Evolutionary conservation across 1,284 basidiomycete genomes (phyloP).

Genomic region (Anthracocystis panici-leucophaei): DNA sequence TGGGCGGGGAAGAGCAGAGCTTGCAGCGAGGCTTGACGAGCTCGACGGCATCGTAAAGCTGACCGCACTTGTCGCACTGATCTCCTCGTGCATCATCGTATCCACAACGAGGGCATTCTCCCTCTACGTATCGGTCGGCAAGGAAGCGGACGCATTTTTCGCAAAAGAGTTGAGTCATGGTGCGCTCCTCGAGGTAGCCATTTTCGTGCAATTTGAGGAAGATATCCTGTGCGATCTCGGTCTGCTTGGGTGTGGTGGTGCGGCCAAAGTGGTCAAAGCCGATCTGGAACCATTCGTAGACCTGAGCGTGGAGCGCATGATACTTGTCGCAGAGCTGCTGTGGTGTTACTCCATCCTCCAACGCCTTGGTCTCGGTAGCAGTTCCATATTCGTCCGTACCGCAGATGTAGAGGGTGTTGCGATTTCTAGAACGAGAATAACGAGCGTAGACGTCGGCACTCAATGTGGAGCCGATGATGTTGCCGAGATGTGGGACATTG

Average conservation of each 20-base stretch:
- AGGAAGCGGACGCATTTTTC: slow-evolving; percentile 64
- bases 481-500: slow-evolving; percentile 98
- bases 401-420: slow-evolving; percentile 80
- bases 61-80: slow-evolving; percentile 94
- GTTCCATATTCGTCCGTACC: slow-evolving; percentile 99
- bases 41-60: slow-evolving; percentile 89
- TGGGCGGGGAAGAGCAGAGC: slow-evolving; percentile 81
- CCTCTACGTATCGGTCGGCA: slow-evolving; percentile 69
- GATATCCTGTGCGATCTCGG: slow-evolving; percentile 73
- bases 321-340: slow-evolving; percentile 94
- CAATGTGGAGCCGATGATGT: slow-evolving; percentile 95
- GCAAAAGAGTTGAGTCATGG: slow-evolving; percentile 68
- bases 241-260: slow-evolving; percentile 90
- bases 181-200: slow-evolving; percentile 66
- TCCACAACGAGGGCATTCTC: slow-evolving; percentile 66
- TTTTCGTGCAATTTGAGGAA: slow-evolving; percentile 67
- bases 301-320: slow-evolving; percentile 86
- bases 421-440: slow-evolving; percentile 75
- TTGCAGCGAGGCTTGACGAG: slow-evolving; percentile 96
- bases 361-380: slow-evolving; percentile 95
- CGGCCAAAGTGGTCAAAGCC: slow-evolving; percentile 98
- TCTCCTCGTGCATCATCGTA: slow-evolving; percentile 89
- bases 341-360: slow-evolving; percentile 91
- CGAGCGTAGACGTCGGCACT: slow-evolving; percentile 97
- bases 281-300: slow-evolving; percentile 92